Evolutionary conservation across 2,329 filamentous ascomycete genomes (phyloP), one percentile per base, ranked within the genome.

Genomic region (Fusarium sulawesiense): DNA sequence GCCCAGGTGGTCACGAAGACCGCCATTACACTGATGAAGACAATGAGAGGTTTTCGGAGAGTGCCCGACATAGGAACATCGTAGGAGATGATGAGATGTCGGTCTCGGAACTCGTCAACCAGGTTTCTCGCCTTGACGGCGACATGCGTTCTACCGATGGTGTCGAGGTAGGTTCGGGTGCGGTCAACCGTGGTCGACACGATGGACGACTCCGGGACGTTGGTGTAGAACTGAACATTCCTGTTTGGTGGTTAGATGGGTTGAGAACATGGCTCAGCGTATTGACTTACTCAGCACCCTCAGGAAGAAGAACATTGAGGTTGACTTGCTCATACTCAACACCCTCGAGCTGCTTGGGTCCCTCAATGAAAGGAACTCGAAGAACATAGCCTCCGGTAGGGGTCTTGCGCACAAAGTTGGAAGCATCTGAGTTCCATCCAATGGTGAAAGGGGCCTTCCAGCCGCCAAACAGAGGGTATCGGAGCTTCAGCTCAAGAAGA

Each of bases 391-490:
- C 87, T 64, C 93, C 89, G 27, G 86, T 86, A 47, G 85, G 82
- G 44, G 87, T 85, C 73, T 85, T 88, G 75, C 93, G 90, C 71
- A 99, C 79, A 79, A 93, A 96, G 60, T 88, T 88, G 75, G 89
- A 89, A 29, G 97, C 86, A 72, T 97, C 89, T 55, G 92, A 91
- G 83, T 98, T 97, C 96, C 96, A 99, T 73, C 96, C 96, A 60
- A 98, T 90, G 63, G 92, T 93, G 85, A 98, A 99, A 71, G 93
- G 96, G 82, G 98, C 98, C 81, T 97, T 97, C 96, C 96, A 99
- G 65, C 93, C 94, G 64, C 96, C 96, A 76, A 98, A 99, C 25
- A 99, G 80, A n/a, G 96, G 96, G 80, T 97, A 99, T 55, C 96
- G 89, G 21, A 96, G 96, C 85, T 94, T 96, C 68, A 98, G 86